Evolutionary conservation across 768 basidiomycete genomes (phyloP).

Genomic region (Dacryopinax primogenitus): DNA sequence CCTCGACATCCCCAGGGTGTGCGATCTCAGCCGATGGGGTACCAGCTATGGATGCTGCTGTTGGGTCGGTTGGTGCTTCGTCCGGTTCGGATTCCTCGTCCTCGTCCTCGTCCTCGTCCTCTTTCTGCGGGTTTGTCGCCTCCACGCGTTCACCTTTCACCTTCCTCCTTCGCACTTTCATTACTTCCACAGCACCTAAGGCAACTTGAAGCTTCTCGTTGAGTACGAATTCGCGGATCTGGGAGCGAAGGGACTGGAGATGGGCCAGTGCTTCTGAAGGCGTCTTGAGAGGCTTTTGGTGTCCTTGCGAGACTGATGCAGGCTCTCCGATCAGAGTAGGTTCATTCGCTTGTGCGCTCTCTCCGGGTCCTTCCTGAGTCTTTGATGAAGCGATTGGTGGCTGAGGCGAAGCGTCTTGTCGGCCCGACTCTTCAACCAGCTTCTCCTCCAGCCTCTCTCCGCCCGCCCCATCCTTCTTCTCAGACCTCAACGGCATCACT

Average conservation of each 20-base stretch:
- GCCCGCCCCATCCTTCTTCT: not conserved
- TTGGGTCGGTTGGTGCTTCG: not conserved
- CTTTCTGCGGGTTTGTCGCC: not conserved
- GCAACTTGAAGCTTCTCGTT: not conserved
- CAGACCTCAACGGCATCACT: constrained; percentile 4
- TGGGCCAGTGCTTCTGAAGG: constrained; percentile 10
- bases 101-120: not conserved
- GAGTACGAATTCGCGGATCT: not conserved
- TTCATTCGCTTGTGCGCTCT: constrained; percentile 13
- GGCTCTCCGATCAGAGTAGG: not conserved
- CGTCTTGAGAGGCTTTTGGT: not conserved
- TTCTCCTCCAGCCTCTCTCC: constrained; percentile 11
- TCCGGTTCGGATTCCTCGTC: not conserved
- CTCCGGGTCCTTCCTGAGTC: constrained; percentile 21
- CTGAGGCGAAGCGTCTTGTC: too few species aligned
- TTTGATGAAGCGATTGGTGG: too few species aligned
- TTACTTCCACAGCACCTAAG: not conserved
- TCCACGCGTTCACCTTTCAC: constrained; percentile 1
- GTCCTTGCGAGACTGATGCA: not conserved
- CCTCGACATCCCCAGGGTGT: too few species aligned
- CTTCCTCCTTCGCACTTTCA: constrained; percentile 1
- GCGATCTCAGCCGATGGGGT: too few species aligned
- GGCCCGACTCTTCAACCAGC: too few species aligned
- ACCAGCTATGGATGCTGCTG: too few species aligned
- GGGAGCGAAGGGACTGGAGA: constrained; percentile 1